A percentile compares a stretch with the other conserved stretches of the same genome.
Conservation (phyloP, 257 asterid species). For the Penstemon eatonii region DNA sequence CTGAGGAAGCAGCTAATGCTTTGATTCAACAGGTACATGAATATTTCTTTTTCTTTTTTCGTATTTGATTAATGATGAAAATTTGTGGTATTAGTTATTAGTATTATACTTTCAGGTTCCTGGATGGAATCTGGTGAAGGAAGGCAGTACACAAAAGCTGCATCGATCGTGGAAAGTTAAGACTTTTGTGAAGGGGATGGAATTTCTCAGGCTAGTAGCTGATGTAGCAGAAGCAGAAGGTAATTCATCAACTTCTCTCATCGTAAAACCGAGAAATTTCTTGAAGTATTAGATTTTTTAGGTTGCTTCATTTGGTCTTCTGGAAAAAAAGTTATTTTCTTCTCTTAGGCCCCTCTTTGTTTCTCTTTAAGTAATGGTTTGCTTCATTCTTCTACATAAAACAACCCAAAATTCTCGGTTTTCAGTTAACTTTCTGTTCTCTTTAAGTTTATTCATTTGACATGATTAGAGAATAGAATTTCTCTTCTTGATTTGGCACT, state of each 20-base stretch:
- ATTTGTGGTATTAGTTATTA: neutral
- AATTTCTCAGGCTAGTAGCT: conserved; percentile 78
- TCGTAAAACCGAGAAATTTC: too few relatives aligned
- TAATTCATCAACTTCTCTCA: conserved; percentile 29
- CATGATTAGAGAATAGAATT: too few relatives aligned
- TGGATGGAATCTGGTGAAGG: conserved; percentile 77
- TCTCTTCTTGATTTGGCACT: too few relatives aligned
- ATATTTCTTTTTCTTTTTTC: neutral
- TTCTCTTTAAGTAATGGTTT: too few relatives aligned
- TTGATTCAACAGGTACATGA: conserved; percentile 46
- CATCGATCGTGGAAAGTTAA: conserved; percentile 85
- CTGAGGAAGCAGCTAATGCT: conserved; percentile 53
- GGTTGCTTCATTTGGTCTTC: too few relatives aligned
- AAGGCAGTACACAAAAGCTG: conserved; percentile 64
- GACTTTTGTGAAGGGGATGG: conserved; percentile 82
- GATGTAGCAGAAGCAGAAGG: conserved; percentile 93
- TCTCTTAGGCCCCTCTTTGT: too few relatives aligned
- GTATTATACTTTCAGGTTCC: conserved; percentile 52
- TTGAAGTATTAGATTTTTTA: too few relatives aligned
- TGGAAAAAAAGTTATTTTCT: too few relatives aligned
- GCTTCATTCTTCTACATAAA: too few relatives aligned
- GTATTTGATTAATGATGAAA: neutral
- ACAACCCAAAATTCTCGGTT: too few relatives aligned
- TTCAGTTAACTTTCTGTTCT: too few relatives aligned
- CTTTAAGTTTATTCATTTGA: too few relatives aligned